Conservation (phyloP, 768 basidiomycete genomes). For the Boletellus ananas region DNA sequence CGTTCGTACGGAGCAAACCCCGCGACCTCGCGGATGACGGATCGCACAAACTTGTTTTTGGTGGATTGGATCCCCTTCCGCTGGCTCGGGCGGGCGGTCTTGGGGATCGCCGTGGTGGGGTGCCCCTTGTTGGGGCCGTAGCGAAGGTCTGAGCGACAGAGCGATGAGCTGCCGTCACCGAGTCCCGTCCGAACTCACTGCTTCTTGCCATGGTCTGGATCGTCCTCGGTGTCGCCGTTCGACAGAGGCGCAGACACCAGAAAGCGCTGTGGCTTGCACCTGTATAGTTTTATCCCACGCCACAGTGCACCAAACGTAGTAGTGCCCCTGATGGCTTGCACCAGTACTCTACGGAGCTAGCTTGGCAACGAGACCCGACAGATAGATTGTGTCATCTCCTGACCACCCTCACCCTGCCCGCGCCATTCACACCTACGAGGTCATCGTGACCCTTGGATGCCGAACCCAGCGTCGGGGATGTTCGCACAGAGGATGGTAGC, state of each 20-base stretch:
- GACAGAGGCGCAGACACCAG: not conserved
- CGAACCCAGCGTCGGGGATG: slow-evolving; percentile 49
- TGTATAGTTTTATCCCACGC: slow-evolving; percentile 50
- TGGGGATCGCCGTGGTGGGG: slow-evolving; percentile 81
- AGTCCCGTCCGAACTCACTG: slow-evolving; percentile 48
- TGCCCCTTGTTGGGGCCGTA: slow-evolving; percentile 84
- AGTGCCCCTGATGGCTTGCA: slow-evolving; percentile 9
- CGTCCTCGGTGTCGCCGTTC: slow-evolving; percentile 44
- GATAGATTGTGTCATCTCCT: slow-evolving; percentile 38
- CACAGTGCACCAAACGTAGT: slow-evolving; percentile 14
- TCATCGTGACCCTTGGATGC: slow-evolving; percentile 43
- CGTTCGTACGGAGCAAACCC: slow-evolving; percentile 98
- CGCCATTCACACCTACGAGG: slow-evolving; percentile 21
- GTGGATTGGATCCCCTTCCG: slow-evolving; percentile 89
- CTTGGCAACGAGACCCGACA: slow-evolving; percentile 9
- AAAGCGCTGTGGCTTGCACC: slow-evolving; percentile 43
- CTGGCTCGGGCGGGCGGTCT: slow-evolving; percentile 73
- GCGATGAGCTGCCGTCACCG: slow-evolving; percentile 3
- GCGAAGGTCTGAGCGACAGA: slow-evolving; percentile 61
- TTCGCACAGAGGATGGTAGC: slow-evolving; percentile 43
- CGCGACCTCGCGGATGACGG: slow-evolving; percentile 92
- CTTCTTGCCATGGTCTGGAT: slow-evolving; percentile 68
- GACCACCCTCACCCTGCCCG: slow-evolving; percentile 49
- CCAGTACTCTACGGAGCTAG: slow-evolving; percentile 4
- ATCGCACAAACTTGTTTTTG: slow-evolving; percentile 92